Percentiles rank a stretch among this genome's conserved stretches.
Conservation (phyloP, 768 basidiomycete species). For the Steccherinum ochraceum region DNA sequence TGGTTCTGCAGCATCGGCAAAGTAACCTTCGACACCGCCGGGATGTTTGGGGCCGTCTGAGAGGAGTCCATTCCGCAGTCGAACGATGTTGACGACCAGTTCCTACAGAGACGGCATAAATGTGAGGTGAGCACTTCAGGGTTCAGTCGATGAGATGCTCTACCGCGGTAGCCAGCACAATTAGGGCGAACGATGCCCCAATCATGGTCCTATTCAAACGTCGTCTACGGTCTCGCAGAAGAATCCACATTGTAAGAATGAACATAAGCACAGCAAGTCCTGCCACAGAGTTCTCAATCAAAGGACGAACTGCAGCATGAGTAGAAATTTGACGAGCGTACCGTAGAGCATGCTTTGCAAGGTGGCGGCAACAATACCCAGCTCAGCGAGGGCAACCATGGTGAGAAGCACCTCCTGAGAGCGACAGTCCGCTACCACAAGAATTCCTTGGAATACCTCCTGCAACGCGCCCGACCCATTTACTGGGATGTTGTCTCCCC, state of each 20-base stretch:
- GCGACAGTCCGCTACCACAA: no score
- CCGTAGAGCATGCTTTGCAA: neutral
- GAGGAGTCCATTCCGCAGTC: neutral
- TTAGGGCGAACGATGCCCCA: neutral
- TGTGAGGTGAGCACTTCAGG: neutral
- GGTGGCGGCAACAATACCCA: neutral
- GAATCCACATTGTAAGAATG: slow-evolving; percentile 3
- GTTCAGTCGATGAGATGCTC: neutral
- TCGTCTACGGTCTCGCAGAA: slow-evolving; percentile 1
- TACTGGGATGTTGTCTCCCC: no score
- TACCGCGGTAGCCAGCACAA: slow-evolving; percentile 1
- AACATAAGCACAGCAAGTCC: neutral
- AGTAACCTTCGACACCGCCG: slow-evolving; percentile 4
- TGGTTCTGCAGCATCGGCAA: neutral
- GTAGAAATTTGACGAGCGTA: neutral
- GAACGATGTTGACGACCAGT: slow-evolving; percentile 1
- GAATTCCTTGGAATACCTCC: no score
- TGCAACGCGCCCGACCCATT: no score
- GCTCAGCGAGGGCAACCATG: neutral
- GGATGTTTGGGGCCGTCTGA: neutral
- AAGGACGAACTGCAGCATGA: no score
- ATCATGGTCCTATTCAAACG: neutral
- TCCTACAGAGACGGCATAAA: neutral
- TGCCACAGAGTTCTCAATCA: neutral
- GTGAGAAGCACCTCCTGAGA: no score